Evolutionary conservation across 768 basidiomycete genomes (phyloP), one percentile per base, ranked within the genome.

Genomic region (Steccherinum ochraceum): DNA sequence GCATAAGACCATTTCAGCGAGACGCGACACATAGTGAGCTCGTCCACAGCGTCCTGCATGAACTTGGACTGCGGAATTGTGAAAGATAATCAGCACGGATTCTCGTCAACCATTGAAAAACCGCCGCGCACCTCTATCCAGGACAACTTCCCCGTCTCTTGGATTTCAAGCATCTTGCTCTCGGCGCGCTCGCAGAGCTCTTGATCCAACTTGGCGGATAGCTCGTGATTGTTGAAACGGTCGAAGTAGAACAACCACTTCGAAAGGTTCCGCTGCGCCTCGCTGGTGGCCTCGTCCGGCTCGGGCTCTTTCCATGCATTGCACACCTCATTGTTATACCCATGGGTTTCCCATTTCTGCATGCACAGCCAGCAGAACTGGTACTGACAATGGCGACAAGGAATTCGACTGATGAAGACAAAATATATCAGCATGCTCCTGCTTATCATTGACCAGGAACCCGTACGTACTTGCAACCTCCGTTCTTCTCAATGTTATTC

Each of bases 351-450:
- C 64, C 61, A 58, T 18, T 49, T 44, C 46, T 86, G 92, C 93
- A 96, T 94, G 71, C 96, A 99, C 48, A 99, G 91, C 96, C 96
- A 99, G 67, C 96, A 99, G 66, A 97, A 99, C 72, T 91, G 89
- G 58, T 89, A 81, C 58, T 90, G 92, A 77, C 96, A 98, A 69
- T 96, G 96, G 74, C 94, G 93, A 73, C 96, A 98, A 7, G 92
- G 93, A 89, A 99, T 99, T 65, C 97, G 96, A 74, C 94, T 96
- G 56, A 19, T 25, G 40, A 20, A 49, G 41, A 52, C 48, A 48
- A 30, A 27, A n/a, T n/a, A n/a, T n/a, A n/a, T n/a, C n/a, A n/a
- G n/a, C n/a, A n/a, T n/a, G n/a, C n/a, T n/a, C n/a, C n/a, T n/a
- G n/a, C n/a, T n/a, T n/a, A n/a, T n/a, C n/a, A n/a, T n/a, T n/a